Evolutionary conservation across 2,329 filamentous ascomycete genomes (phyloP), one percentile per base, ranked within the genome.

Genomic region (Rhytidhysteron rufulum): DNA sequence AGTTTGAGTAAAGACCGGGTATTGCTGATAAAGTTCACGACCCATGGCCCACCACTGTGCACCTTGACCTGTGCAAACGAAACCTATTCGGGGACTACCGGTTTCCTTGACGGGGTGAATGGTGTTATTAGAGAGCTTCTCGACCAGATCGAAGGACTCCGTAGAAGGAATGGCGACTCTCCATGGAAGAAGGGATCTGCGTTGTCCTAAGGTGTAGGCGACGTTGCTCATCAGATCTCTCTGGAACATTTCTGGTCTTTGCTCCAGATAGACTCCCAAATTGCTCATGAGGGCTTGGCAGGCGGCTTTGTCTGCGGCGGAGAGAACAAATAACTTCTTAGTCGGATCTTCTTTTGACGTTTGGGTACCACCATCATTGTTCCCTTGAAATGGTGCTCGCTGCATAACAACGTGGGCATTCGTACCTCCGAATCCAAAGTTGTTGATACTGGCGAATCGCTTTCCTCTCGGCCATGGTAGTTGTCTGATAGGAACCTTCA

Each of bases 51-150:
- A 16, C 40, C 40, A 48, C 21, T 48, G 45, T 4, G 45, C 45
- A 11, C 45, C 45, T 27, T 48, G 45, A 10, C 45, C 45, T 1
- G 45, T 48, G 31, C 40, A 48, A 13, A 44, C 33, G 27, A 47
- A 44, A 9, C 43, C 54, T 6, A 65, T 27, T 7, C 34, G 18
- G 29, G 33, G 33, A 5, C 8, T 7, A 9, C n/a, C 31, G 31
- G 31, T 7, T 15, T 33, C n/a, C 13, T 7, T 16, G 24, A 17
- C 27, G 9, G 17, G 36, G 13, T 36, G 42, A 35, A 18, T 25
- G 8, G 25, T 40, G 25, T 8, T 33, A 13, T 10, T 19, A 7
- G 21, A 17, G 10, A 20, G 13, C 7, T 11, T n/a, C 10, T 30
- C 17, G n/a, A 20, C 8, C 10, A 31, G 6, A 31, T 19, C 11